Evolutionary conservation across 768 basidiomycete species (phyloP).

Genomic region (Lentinula lateritia): DNA sequence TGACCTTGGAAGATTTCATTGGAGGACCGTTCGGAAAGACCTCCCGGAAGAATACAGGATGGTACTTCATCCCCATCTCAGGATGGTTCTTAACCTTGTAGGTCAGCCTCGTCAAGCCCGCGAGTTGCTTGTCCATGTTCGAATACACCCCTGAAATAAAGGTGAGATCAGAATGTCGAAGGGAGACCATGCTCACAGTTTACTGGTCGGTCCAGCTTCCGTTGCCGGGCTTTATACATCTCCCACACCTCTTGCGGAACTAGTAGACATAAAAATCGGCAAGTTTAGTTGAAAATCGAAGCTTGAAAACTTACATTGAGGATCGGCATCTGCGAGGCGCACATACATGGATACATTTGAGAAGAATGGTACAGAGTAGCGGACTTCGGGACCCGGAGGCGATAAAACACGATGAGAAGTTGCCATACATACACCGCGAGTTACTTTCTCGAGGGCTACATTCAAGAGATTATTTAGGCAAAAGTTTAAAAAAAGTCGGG

Average conservation of each 20-base stretch:
- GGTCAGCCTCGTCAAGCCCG: not conserved
- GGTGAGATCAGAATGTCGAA: not conserved
- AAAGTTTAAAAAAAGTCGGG: constrained; percentile 8
- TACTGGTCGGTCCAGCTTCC: not conserved
- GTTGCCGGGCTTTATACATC: not conserved
- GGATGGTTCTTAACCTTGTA: constrained; percentile 2
- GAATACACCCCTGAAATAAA: not conserved
- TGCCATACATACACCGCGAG: constrained; percentile 3
- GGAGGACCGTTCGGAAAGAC: not conserved
- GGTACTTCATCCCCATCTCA: not conserved
- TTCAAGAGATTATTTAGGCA: not conserved
- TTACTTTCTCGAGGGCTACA: constrained; percentile 5
- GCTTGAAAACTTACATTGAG: not conserved
- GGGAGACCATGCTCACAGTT: not conserved
- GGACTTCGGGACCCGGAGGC: not conserved
- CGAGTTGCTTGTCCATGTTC: not conserved
- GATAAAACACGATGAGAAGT: constrained; percentile 7
- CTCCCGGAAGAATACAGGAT: constrained; percentile 1
- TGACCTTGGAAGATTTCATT: not conserved
- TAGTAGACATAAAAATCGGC: not conserved
- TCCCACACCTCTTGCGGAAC: constrained; percentile 3
- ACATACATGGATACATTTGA: not conserved
- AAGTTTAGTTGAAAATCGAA: not conserved
- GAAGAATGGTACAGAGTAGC: constrained; percentile 8
- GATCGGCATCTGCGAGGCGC: not conserved